Evolutionary conservation across 2,329 filamentous ascomycete species (phyloP).

Genomic region (Aotearoamyces nothofagi): DNA sequence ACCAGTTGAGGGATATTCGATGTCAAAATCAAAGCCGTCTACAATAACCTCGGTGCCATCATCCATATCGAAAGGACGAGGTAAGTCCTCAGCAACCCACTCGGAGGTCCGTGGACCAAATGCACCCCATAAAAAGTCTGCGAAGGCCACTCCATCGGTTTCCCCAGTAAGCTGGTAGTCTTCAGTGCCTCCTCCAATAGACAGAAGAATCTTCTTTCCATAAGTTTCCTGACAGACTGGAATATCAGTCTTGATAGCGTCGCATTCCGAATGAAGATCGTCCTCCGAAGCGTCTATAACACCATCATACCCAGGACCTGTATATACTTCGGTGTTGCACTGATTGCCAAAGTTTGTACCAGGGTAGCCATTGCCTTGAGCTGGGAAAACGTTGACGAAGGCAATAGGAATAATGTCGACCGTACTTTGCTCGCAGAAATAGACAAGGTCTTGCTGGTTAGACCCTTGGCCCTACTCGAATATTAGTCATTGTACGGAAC

Average conservation of each 20-base stretch:
- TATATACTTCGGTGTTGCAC: constrained; percentile 20
- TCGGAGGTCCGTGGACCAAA: constrained; percentile 19
- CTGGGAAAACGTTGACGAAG: constrained; percentile 26
- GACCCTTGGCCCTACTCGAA: constrained; percentile 28
- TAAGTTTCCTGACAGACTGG: constrained; percentile 22
- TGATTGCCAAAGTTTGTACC: constrained; percentile 27
- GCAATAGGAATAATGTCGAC: constrained; percentile 28
- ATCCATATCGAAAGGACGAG: constrained; percentile 7
- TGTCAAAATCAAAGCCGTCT: constrained; percentile 10
- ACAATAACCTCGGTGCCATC: constrained; percentile 3
- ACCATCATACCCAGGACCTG: constrained; percentile 12
- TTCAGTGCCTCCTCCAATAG: constrained; percentile 19
- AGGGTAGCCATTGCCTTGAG: constrained; percentile 26
- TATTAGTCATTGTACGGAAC: too few species aligned
- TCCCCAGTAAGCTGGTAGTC: constrained; percentile 21
- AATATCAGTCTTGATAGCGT: constrained; percentile 21
- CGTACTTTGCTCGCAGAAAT: constrained; percentile 23
- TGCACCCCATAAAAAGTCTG: constrained; percentile 23
- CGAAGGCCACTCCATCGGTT: constrained; percentile 21
- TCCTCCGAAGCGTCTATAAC: constrained; percentile 20
- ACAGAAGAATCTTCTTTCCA: constrained; percentile 26
- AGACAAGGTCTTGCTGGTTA: constrained; percentile 21
- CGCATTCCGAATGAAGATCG: constrained; percentile 20
- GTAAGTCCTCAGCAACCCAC: constrained; percentile 16
- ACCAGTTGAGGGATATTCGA: constrained; percentile 6